Evolutionary conservation across 2,329 filamentous ascomycete species (phyloP).

Genomic region (Fusarium albidum): DNA sequence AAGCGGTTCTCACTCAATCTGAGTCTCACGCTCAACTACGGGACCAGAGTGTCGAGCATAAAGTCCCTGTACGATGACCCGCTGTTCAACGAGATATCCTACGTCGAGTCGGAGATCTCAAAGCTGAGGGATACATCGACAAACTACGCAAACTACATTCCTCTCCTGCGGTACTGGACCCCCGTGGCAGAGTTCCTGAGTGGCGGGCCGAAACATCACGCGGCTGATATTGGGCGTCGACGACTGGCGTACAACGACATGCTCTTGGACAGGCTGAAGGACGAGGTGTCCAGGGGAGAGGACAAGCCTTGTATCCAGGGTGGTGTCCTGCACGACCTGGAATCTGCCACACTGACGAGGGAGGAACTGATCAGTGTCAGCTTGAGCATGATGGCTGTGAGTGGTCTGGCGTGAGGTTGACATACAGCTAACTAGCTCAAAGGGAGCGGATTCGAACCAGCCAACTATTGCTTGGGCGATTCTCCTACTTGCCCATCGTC

Average conservation of each 20-base stretch:
- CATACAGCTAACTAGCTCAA: not conserved
- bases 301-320: constrained; percentile 74
- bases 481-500: constrained; percentile 39
- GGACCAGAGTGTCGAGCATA: constrained; percentile 48
- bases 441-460: constrained; percentile 42
- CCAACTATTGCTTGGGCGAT: constrained; percentile 40
- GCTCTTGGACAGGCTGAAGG: constrained; percentile 28
- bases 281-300: constrained; percentile 55
- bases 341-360: constrained; percentile 68
- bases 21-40: constrained; percentile 70
- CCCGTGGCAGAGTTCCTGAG: constrained; percentile 1
- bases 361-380: constrained; percentile 73
- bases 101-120: constrained; percentile 35
- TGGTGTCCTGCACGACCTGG: constrained; percentile 72
- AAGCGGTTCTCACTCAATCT: constrained; percentile 71
- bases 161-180: constrained; percentile 24
- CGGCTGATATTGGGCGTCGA: constrained; percentile 28
- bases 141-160: constrained; percentile 37
- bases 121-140: constrained; percentile 30
- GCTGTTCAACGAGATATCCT: constrained; percentile 32
- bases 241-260: constrained; percentile 31
- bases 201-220: constrained; percentile 2
- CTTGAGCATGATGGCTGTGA: constrained; percentile 61
- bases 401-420: not conserved
- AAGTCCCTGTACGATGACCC: constrained; percentile 39